These are phyloP conservation scores for Penicillium sp. DNA, from an alignment of 2,329 filamentous ascomycete genomes.

Conservation along the genomic window DNA sequence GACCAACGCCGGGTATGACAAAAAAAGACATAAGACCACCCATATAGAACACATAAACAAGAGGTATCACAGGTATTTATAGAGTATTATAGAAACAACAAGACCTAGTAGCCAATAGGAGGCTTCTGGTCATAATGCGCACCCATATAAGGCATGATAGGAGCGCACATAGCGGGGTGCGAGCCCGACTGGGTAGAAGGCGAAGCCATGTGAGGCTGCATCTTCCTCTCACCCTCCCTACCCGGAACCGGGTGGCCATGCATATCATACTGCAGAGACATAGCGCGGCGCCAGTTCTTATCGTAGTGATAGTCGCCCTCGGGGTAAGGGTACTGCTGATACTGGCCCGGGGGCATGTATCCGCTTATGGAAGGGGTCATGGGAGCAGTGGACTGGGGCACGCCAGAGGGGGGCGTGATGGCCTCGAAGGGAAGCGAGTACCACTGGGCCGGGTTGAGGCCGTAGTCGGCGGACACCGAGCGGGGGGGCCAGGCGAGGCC, in stretches of 20 bases:
- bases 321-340: constrained; percentile 23
- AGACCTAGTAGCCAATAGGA: constrained; percentile 25
- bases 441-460: constrained; percentile 29
- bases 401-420: constrained; percentile 21
- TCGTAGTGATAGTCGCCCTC: constrained; percentile 20
- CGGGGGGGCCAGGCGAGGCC: constrained; percentile 19
- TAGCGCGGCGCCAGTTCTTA: constrained; percentile 33
- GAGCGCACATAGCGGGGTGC: constrained; percentile 31
- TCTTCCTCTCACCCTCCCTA: constrained; percentile 13
- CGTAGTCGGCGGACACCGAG: constrained; percentile 24
- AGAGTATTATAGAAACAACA: constrained; percentile 6
- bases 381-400: constrained; percentile 29
- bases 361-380: constrained; percentile 22
- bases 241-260: constrained; percentile 8
- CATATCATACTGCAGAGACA: constrained; percentile 32
- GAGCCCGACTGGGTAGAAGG: constrained; percentile 27
- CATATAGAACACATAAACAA: constrained; percentile 19
- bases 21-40: constrained; percentile 13
- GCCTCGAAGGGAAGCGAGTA: constrained; percentile 32
- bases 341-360: constrained; percentile 26
- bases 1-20: constrained; percentile 22
- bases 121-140: constrained; percentile 24
- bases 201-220: constrained; percentile 15
- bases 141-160: constrained; percentile 30
- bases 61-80: constrained; percentile 11